phyloP scores from a whole-genome alignment of 495 filamentous ascomycete species.

The Aspergillus haitiensis region DNA sequence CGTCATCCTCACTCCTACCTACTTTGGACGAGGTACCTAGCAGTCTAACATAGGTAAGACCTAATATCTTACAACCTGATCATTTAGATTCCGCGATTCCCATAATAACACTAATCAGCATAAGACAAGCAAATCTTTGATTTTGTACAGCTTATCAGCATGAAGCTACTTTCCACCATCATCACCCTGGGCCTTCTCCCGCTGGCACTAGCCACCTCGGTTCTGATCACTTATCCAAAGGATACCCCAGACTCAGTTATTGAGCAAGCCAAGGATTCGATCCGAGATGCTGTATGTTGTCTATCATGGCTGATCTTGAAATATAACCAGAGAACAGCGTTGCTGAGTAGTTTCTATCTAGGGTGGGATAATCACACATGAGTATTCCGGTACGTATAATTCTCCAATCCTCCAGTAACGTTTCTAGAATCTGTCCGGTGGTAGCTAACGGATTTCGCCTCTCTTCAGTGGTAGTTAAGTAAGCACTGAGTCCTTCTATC shows the following conservation, averaged over 20 bases:
- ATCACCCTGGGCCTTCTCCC: conserved; percentile 56
- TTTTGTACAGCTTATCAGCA: conserved; percentile 33
- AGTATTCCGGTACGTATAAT: conserved; percentile 48
- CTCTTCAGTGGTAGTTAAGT: conserved; percentile 53
- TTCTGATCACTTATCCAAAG: conserved; percentile 74
- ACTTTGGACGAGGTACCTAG: background rate
- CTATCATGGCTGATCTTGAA: conserved; percentile 13
- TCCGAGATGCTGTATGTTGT: conserved; percentile 62
- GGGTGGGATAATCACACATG: conserved; percentile 50
- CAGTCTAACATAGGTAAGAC: background rate
- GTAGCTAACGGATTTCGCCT: conserved; percentile 16
- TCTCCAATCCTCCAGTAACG: background rate
- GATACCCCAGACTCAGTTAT: conserved; percentile 70
- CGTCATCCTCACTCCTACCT: background rate
- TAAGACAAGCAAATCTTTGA: background rate
- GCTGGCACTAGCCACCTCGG: conserved; percentile 62
- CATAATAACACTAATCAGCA: background rate
- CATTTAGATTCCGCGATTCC: background rate
- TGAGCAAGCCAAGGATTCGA: conserved; percentile 65
- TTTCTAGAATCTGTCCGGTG: background rate
- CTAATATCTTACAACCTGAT: background rate
- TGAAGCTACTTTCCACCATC: conserved; percentile 54
- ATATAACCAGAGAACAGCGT: background rate
- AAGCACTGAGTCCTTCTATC: conserved; percentile 15
- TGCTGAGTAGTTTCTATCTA: conserved; percentile 19